A percentile compares a stretch with the other conserved stretches of the same genome.
Conservation (phyloP, 805 yeast genomes). For the Candida taoyuanica region DNA sequence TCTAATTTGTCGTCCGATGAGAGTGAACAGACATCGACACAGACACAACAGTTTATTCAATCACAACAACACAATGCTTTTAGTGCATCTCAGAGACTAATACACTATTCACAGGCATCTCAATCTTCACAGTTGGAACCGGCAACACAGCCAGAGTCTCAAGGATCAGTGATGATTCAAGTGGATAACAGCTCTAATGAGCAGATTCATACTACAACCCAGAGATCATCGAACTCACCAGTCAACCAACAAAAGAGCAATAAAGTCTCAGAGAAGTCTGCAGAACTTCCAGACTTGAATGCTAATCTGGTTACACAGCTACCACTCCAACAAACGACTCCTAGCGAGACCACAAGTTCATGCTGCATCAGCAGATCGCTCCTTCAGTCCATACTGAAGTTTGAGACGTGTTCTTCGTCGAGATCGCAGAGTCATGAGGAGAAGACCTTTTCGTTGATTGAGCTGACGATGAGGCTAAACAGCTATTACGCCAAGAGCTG, state of each 20-base stretch:
- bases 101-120: conserved; percentile 6
- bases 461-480: conserved; percentile 17
- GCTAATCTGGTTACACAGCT: conserved; percentile 5
- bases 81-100: too few species aligned
- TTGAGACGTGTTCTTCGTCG: conserved; percentile 16
- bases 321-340: neutral
- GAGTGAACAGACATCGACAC: conserved; percentile 13
- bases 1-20: conserved; percentile 27
- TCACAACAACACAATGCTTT: too few species aligned
- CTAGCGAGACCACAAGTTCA: conserved; percentile 2
- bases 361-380: conserved; percentile 18
- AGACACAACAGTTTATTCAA: conserved; percentile 4
- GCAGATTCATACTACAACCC: too few species aligned
- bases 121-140: conserved; percentile 12
- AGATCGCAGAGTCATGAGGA: conserved; percentile 12
- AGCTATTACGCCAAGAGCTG: conserved; percentile 17
- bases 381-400: conserved; percentile 20
- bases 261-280: conserved; percentile 7
- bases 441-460: conserved; percentile 16
- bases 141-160: conserved; percentile 7
- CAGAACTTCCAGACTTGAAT: conserved; percentile 12
- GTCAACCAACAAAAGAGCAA: conserved; percentile 1
- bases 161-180: conserved; percentile 9
- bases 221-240: too few species aligned
- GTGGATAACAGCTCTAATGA: conserved; percentile 13